Evolutionary conservation across 1,284 basidiomycete species (phyloP).

Genomic region (Tylopilus sp.): DNA sequence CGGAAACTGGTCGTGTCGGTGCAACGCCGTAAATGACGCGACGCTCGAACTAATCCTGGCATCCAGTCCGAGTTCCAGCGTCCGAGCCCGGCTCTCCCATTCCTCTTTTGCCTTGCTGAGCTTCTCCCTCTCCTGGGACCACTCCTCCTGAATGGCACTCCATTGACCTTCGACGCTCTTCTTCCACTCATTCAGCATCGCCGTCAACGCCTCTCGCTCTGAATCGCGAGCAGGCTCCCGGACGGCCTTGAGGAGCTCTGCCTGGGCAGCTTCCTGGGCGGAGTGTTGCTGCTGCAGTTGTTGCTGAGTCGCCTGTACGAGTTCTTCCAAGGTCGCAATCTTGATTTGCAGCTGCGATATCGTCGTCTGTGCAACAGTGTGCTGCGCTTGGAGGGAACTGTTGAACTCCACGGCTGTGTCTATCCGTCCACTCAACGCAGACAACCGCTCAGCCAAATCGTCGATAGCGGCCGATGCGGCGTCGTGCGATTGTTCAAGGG

Average conservation of each 20-base stretch:
- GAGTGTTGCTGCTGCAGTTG: constrained; percentile 39
- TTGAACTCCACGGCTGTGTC: constrained; percentile 76
- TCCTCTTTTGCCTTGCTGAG: constrained; percentile 74
- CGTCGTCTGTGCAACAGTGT: constrained; percentile 72
- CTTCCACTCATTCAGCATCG: constrained; percentile 63
- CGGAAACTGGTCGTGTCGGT: constrained; percentile 35
- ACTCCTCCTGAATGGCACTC: constrained; percentile 65
- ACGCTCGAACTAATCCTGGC: constrained; percentile 48
- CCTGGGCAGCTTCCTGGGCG: constrained; percentile 43
- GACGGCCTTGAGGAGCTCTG: constrained; percentile 38
- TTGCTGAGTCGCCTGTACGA: constrained; percentile 46
- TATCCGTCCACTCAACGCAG: constrained; percentile 70
- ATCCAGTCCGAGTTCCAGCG: constrained; percentile 42
- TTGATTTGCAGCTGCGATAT: constrained; percentile 76
- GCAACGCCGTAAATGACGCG: constrained; percentile 39
- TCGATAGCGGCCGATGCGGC: constrained; percentile 38
- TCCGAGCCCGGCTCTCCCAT: constrained; percentile 64
- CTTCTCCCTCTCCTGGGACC: constrained; percentile 78
- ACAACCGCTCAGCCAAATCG: constrained; percentile 70
- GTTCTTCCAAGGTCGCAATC: constrained; percentile 54
- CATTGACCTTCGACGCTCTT: constrained; percentile 75
- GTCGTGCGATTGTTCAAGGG: constrained; percentile 19
- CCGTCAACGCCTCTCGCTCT: constrained; percentile 45
- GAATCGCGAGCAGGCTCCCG: constrained; percentile 29
- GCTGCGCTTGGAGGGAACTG: constrained; percentile 72